Evolutionary conservation across 140 eudicot species (phyloP).

Genomic region (Bidens hawaiensis): DNA sequence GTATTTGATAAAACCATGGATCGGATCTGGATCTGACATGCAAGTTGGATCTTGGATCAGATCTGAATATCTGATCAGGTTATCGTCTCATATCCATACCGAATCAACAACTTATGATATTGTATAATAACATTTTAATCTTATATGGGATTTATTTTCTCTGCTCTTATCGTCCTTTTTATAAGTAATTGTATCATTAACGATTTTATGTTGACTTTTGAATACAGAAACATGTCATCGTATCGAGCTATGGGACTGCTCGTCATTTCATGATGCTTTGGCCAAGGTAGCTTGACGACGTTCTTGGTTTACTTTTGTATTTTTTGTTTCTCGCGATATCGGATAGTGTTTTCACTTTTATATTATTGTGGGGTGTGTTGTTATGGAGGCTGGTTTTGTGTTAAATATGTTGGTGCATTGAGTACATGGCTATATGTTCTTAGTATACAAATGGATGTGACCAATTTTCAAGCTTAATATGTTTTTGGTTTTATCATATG

Average conservation of each 20-base stretch:
- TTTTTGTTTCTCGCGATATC: slow-evolving; percentile 1
- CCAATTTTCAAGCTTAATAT: slow-evolving; percentile 1
- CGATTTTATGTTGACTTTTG: neutral
- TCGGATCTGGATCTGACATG: slow-evolving; percentile 39
- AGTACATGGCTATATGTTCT: slow-evolving; percentile 13
- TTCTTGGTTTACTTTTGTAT: slow-evolving; percentile 15
- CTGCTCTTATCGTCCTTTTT: neutral
- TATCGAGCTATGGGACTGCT: slow-evolving; percentile 19
- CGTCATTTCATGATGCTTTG: slow-evolving; percentile 13
- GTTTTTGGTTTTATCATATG: neutral
- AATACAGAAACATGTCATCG: slow-evolving; percentile 28
- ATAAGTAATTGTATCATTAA: neutral
- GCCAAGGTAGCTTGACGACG: slow-evolving; percentile 11
- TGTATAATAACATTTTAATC: slow-evolving; percentile 5
- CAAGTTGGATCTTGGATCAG: slow-evolving; percentile 29
- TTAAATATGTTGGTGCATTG: slow-evolving; percentile 19
- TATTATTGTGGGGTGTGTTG: slow-evolving; percentile 28
- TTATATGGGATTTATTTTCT: neutral
- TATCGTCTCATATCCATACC: too few relatives aligned
- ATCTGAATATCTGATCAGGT: slow-evolving; percentile 13
- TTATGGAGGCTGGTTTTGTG: slow-evolving; percentile 23
- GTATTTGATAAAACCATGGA: slow-evolving; percentile 13
- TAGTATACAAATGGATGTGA: slow-evolving; percentile 15
- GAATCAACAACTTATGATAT: slow-evolving; percentile 2
- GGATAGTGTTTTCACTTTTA: slow-evolving; percentile 7